Evolutionary conservation across 2,329 filamentous ascomycete species (phyloP).

Genomic region (Huntiella savannae): DNA sequence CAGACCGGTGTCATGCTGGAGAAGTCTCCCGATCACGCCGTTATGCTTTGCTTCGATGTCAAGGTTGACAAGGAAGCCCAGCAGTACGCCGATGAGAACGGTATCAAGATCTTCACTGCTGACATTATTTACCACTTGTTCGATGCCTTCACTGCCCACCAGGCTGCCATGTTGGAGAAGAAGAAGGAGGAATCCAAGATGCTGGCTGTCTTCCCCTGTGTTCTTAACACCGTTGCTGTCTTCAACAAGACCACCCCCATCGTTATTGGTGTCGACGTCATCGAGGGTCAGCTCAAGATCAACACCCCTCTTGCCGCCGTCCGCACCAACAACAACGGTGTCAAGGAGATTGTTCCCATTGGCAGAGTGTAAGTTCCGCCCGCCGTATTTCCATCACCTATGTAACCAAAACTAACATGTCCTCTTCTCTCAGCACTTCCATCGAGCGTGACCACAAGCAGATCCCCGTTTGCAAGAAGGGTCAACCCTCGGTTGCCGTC

Average conservation of each 20-base stretch:
- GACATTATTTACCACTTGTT: conserved; percentile 99
- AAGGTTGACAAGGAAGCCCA: conserved; percentile 96
- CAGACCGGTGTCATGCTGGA: conserved; percentile 91
- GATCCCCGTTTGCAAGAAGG: conserved; percentile 79
- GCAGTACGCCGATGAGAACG: conserved; percentile 76
- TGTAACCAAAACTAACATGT: conserved; percentile 15
- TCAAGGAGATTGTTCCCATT: conserved; percentile 66
- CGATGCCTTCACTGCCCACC: conserved; percentile 89
- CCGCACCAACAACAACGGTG: conserved; percentile 61
- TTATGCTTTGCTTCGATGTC: conserved; percentile 99
- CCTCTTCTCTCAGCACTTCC: conserved; percentile 42
- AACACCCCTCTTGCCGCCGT: conserved; percentile 82
- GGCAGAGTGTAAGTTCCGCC: conserved; percentile 68
- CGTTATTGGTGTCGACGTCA: conserved; percentile 83
- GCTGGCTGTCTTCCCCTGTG: conserved; percentile 89
- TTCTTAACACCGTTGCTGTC: conserved; percentile 71
- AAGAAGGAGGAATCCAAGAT: conserved; percentile 95
- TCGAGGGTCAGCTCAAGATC: conserved; percentile 71
- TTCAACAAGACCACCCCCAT: conserved; percentile 98
- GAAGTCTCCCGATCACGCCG: conserved; percentile 84
- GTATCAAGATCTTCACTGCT: conserved; percentile 93
- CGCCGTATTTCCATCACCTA: neutral
- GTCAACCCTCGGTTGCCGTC: conserved; percentile 88
- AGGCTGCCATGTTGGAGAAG: conserved; percentile 68
- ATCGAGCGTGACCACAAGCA: conserved; percentile 98